A percentile compares a stretch with the other conserved stretches of the same genome.
Conservation (phyloP, 2,329 filamentous ascomycete genomes). For the Chalaropsis ovoidea region DNA sequence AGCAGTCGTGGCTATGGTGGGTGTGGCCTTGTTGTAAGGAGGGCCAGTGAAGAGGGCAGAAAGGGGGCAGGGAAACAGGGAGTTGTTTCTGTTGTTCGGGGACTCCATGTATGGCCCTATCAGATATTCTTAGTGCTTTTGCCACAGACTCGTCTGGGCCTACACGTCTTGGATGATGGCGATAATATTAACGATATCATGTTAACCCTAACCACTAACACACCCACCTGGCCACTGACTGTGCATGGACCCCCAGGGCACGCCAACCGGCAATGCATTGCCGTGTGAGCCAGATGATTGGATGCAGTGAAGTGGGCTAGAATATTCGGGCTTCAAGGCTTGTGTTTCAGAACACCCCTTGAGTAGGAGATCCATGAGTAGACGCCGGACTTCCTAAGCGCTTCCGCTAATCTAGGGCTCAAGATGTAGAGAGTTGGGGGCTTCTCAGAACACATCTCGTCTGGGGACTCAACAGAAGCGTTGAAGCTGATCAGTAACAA, state of each 20-base stretch:
- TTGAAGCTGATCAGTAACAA: too few species aligned
- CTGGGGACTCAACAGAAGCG: too few species aligned
- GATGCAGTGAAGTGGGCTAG: too few species aligned
- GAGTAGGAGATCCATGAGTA: too few species aligned
- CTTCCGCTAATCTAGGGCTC: too few species aligned
- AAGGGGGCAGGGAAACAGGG: neutral
- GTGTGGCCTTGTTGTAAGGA: neutral
- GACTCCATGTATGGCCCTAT: neutral
- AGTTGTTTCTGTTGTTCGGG: too few species aligned
- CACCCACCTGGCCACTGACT: neutral
- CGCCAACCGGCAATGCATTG: neutral
- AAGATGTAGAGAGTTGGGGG: too few species aligned
- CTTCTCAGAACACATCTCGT: too few species aligned
- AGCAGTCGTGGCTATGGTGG: conserved; percentile 7
- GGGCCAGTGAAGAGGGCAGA: neutral
- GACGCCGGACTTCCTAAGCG: too few species aligned
- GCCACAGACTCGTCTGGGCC: neutral
- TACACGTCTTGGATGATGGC: neutral
- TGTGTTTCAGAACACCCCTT: neutral
- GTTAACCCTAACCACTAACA: conserved; percentile 6
- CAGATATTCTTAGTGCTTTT: neutral
- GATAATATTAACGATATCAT: neutral
- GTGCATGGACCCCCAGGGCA: neutral
- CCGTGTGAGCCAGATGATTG: too few species aligned
- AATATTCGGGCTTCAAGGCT: neutral